phyloP scores from a whole-genome alignment of 208 protist species.

The Trypanosoma boissoni region DNA sequence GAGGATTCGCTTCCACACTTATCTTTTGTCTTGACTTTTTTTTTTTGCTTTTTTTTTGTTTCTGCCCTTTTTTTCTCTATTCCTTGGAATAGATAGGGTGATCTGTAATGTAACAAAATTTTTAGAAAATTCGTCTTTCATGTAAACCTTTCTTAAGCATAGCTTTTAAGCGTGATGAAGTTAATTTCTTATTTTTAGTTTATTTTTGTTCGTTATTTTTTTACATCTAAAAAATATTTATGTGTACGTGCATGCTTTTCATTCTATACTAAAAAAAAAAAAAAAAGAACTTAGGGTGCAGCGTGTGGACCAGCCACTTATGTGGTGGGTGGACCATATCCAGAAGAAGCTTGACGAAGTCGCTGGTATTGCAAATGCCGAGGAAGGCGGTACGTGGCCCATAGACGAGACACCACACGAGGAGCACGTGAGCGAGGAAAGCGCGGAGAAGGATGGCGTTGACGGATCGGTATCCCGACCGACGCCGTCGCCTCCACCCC shows the following conservation, averaged over 20 bases:
- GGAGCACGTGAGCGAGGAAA: neutral
- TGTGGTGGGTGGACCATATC: conserved; percentile 69
- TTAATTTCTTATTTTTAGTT: too few species aligned
- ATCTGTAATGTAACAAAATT: too few species aligned
- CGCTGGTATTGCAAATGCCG: conserved; percentile 15
- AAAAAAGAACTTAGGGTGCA: too few species aligned
- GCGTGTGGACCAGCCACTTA: conserved; percentile 7
- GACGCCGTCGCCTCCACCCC: too few species aligned
- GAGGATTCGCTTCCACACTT: neutral
- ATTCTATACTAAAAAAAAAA: too few species aligned
- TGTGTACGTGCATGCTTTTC: too few species aligned
- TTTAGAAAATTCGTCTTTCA: too few species aligned
- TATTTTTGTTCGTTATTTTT: too few species aligned
- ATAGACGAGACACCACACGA: conserved; percentile 34
- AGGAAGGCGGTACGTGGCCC: conserved; percentile 35
- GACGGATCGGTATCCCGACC: too few species aligned
- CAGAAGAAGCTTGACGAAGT: conserved; percentile 65
- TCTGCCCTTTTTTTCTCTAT: conserved; percentile 1
- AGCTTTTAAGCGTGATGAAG: too few species aligned
- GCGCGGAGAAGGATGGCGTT: neutral
- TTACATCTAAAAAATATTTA: too few species aligned
- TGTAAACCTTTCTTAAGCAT: too few species aligned
- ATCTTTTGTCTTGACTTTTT: neutral
- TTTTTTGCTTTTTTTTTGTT: conserved; percentile 3
- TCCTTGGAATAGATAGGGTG: neutral